Percentiles rank a stretch among this genome's conserved stretches.
Conservation (phyloP, 2,329 filamentous ascomycete genomes). For the Curvularia verruculosa region DNA sequence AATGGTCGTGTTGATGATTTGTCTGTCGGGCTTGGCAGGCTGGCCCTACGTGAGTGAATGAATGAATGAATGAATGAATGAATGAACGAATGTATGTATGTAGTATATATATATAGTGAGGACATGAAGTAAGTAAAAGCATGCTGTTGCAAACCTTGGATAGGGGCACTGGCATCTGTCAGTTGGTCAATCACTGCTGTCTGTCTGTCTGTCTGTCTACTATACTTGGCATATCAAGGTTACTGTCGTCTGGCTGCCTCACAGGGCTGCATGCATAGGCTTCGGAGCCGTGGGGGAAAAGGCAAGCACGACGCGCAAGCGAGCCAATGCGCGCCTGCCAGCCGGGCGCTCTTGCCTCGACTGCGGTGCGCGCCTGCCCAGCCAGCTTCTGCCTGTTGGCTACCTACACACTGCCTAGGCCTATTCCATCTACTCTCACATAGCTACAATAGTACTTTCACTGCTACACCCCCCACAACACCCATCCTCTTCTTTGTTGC, state of each 20-base stretch:
- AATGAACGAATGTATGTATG: no score
- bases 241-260: not conserved
- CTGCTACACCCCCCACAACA: not conserved
- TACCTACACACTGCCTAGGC: no score
- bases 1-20: conserved; percentile 11
- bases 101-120: not conserved
- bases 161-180: no score
- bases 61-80: no score
- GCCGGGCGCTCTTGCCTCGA: conserved; percentile 17
- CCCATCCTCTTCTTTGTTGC: no score
- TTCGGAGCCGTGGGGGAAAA: conserved; percentile 19
- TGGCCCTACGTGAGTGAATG: not conserved
- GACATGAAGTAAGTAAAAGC: no score
- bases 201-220: no score
- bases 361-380: conserved; percentile 1
- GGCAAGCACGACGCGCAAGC: conserved; percentile 32
- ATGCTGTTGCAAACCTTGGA: no score
- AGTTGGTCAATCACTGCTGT: no score
- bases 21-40: conserved; percentile 3
- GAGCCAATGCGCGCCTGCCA: conserved; percentile 34
- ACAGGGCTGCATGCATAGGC: conserved; percentile 26
- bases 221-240: no score
- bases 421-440: no score
- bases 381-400: conserved; percentile 1
- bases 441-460: no score